Evolutionary conservation across 2,329 filamentous ascomycete genomes (phyloP).

Genomic region (Ceratocystis ficicola): DNA sequence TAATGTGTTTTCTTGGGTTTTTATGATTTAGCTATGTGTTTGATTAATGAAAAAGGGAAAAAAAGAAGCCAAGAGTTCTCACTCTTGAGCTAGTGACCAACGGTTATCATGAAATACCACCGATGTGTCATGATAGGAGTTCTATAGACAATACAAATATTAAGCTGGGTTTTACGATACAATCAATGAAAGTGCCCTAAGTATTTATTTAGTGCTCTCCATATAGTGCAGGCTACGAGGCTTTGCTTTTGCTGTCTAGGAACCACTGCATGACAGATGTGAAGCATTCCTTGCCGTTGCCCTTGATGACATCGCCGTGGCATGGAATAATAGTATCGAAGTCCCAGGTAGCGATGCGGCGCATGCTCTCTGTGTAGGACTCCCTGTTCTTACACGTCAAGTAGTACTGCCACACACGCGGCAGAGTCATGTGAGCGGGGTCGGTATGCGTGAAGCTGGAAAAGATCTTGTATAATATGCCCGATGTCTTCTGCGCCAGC

Average conservation of each 20-base stretch:
- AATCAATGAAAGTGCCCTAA: background rate
- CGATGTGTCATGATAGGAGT: constrained; percentile 1
- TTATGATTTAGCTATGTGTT: constrained; percentile 5
- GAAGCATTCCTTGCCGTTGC: constrained; percentile 60
- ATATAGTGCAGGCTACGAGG: background rate
- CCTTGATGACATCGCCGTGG: constrained; percentile 81
- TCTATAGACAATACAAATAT: background rate
- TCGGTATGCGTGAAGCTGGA: constrained; percentile 45
- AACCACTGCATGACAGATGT: constrained; percentile 75
- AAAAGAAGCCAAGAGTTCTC: background rate
- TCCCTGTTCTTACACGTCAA: constrained; percentile 45
- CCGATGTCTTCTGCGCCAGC: constrained; percentile 10
- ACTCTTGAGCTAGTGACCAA: background rate
- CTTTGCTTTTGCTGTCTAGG: constrained; percentile 33
- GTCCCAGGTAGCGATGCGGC: constrained; percentile 64
- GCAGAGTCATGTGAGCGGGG: constrained; percentile 40
- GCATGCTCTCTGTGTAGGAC: constrained; percentile 58
- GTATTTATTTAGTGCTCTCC: background rate
- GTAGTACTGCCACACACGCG: constrained; percentile 65
- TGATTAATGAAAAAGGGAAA: background rate
- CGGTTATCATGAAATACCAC: constrained; percentile 2
- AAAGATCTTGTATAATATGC: constrained; percentile 35
- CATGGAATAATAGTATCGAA: constrained; percentile 80
- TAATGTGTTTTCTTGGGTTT: background rate
- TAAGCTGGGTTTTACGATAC: background rate